phyloP scores from a whole-genome alignment of 2,329 filamentous ascomycete genomes.

The Talaromyces atroroseus region DNA sequence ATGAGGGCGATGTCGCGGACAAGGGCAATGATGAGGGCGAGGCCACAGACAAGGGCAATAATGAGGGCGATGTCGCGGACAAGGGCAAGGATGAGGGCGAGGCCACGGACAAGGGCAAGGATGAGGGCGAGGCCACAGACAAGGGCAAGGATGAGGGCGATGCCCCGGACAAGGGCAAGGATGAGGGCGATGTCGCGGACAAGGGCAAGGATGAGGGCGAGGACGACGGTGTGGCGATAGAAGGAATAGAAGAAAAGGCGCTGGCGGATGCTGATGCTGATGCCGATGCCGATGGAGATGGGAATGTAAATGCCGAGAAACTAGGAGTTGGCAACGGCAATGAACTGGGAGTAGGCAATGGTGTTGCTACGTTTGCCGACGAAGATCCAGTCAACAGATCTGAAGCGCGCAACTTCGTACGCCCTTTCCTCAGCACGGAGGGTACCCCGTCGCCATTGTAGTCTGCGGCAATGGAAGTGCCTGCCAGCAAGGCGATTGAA shows the following conservation, averaged over 20 bases:
- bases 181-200: too few relatives aligned
- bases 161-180: background rate
- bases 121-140: too few relatives aligned
- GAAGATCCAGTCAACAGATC: background rate
- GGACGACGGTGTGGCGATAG: background rate
- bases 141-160: too few relatives aligned
- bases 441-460: constrained; percentile 9
- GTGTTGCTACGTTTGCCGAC: background rate
- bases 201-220: background rate
- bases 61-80: background rate
- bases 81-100: background rate
- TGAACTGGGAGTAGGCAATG: background rate
- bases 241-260: background rate
- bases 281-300: background rate
- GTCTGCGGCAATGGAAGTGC: constrained; percentile 9
- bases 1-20: background rate
- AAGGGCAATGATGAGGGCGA: background rate
- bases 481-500: constrained; percentile 11
- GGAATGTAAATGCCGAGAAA: background rate
- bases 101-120: background rate
- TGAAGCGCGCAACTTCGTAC: constrained; percentile 1
- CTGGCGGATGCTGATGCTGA: background rate
- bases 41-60: too few relatives aligned
- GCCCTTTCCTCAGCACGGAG: background rate
- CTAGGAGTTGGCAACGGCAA: background rate